phyloP scores from a whole-genome alignment of 78 protist species.

The slime mould (Dictyostelium discoideum) region DNA sequence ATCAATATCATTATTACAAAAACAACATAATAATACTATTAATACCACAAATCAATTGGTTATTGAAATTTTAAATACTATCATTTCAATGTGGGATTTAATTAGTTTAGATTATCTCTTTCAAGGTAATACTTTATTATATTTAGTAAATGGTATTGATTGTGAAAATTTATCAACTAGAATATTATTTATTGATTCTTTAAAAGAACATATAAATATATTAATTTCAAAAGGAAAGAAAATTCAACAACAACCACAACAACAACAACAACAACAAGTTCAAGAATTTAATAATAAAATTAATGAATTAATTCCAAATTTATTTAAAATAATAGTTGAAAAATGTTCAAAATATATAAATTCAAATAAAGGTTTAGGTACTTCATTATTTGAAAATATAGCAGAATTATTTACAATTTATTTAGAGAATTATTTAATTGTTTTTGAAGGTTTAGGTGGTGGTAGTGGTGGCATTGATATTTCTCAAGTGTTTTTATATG shows the following conservation, averaged over 20 bases:
- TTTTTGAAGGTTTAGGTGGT: not conserved
- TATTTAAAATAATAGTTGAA: not conserved
- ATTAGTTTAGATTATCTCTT: not conserved
- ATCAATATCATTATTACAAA: not conserved
- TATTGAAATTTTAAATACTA: not conserved
- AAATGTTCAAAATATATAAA: not conserved
- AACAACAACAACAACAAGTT: not conserved
- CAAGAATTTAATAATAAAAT: not conserved
- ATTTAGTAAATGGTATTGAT: not conserved
- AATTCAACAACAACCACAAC: not conserved
- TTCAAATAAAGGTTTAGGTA: constrained; percentile 1
- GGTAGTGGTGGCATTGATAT: not conserved
- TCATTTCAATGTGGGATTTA: not conserved
- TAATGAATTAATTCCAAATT: not conserved
- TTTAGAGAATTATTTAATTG: not conserved
- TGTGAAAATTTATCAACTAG: not conserved
- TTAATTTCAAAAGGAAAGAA: not conserved
- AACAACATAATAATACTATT: not conserved
- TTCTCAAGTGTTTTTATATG: not conserved
- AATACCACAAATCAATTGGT: not conserved
- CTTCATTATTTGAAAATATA: not conserved
- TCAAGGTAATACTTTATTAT: not conserved
- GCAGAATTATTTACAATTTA: not conserved
- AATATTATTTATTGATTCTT: not conserved
- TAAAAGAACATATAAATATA: not conserved